phyloP scores from a whole-genome alignment of 495 filamentous ascomycete genomes.

The Margaritispora aquatica region DNA sequence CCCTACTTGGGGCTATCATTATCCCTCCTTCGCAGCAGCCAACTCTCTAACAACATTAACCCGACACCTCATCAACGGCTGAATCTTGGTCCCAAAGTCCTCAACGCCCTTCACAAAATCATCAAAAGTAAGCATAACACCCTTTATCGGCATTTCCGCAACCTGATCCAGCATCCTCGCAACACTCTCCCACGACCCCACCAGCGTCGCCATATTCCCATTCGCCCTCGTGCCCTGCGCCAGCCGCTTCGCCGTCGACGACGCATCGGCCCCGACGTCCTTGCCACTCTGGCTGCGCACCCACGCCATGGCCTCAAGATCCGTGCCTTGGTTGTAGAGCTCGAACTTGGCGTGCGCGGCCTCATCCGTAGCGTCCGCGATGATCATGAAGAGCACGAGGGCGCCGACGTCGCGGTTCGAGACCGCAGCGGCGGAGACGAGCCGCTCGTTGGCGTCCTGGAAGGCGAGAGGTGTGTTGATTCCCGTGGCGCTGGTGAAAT shows the following conservation, averaged over 20 bases:
- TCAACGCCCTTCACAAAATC: conserved; percentile 26
- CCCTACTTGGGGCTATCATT: too few relatives aligned
- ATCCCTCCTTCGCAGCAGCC: too few relatives aligned
- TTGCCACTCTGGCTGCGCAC: conserved; percentile 21
- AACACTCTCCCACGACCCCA: conserved; percentile 23
- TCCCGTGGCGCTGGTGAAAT: conserved; percentile 23
- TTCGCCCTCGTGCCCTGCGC: conserved; percentile 18
- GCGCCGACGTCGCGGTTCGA: conserved; percentile 24
- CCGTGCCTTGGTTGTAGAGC: conserved; percentile 23
- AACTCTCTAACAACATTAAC: neutral
- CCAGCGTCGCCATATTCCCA: conserved; percentile 24
- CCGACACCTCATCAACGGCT: conserved; percentile 41
- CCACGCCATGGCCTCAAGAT: conserved; percentile 21
- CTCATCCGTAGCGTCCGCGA: conserved; percentile 27
- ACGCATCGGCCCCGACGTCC: conserved; percentile 22
- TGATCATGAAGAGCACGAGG: conserved; percentile 28
- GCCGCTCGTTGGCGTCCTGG: conserved; percentile 13
- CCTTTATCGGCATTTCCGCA: conserved; percentile 23
- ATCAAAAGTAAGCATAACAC: conserved; percentile 28
- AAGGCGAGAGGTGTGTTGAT: conserved; percentile 24
- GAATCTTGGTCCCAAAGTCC: conserved; percentile 25
- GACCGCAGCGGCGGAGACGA: conserved; percentile 20
- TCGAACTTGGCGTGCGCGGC: conserved; percentile 26
- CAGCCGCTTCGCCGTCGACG: conserved; percentile 20
- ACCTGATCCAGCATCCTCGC: conserved; percentile 27